phyloP scores from a whole-genome alignment of 202 grass and related monocot species.

The Setaria italica region DNA sequence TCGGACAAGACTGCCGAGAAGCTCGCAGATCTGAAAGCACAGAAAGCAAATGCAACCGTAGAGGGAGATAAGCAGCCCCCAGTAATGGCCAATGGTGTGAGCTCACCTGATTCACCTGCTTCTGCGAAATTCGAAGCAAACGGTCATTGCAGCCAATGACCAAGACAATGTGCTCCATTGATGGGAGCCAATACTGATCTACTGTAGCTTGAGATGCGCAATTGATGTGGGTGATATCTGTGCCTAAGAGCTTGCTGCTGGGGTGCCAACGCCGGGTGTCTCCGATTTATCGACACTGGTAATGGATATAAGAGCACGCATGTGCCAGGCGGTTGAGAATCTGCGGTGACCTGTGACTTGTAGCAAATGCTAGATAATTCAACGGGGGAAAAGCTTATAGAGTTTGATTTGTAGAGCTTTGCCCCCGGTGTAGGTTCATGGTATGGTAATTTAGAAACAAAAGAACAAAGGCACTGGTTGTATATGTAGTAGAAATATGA shows the following conservation, averaged over 20 bases:
- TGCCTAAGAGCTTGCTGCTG: neutral
- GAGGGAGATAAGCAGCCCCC: conserved; percentile 39
- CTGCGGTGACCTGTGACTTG: conserved; percentile 16
- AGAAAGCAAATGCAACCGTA: conserved; percentile 3
- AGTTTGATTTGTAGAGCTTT: conserved; percentile 44
- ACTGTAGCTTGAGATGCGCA: conserved; percentile 24
- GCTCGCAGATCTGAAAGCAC: conserved; percentile 50
- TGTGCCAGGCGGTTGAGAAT: conserved; percentile 7
- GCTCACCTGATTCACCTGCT: conserved; percentile 11
- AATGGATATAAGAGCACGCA: conserved; percentile 32
- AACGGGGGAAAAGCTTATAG: conserved; percentile 45
- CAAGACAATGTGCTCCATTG: conserved; percentile 19
- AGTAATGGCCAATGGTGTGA: conserved; percentile 42
- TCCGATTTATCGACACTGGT: conserved; percentile 7
- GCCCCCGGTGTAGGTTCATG: conserved; percentile 24
- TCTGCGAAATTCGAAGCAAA: conserved; percentile 53
- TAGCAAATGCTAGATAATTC: conserved; percentile 60
- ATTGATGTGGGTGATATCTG: conserved; percentile 24
- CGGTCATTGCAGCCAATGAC: conserved; percentile 55
- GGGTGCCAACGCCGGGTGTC: conserved; percentile 6
- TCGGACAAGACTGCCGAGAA: conserved; percentile 44
- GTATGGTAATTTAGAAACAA: conserved; percentile 30
- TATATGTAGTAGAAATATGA: conserved; percentile 56
- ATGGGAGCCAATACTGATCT: conserved; percentile 28
- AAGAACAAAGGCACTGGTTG: conserved; percentile 40